Base-by-base conservation (phyloP, 805 yeast species). In the Schwanniomyces yamadae region DNA sequence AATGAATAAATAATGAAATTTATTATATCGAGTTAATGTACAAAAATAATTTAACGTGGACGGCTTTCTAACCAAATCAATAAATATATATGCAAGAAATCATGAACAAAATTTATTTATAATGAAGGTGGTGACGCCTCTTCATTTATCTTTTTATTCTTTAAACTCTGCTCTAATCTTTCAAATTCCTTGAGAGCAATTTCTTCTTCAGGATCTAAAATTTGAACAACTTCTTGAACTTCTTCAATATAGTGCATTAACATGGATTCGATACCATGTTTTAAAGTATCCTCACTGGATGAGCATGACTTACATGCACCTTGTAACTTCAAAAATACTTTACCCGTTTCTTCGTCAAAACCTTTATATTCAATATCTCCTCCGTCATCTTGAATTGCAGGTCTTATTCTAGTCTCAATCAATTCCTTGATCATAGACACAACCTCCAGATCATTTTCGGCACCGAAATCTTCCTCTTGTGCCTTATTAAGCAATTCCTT, bases 281-380 rank as follows among this genome's bases (percentile, higher is more conserved):
- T 91, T 55, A 93, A 71, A 1, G 99, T 93, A 45, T 89, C 93
- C 44, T 87, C 87, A 53, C 95, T 84, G 6, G 89, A 73, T 4
- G 95, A 88, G 51, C 99, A 93, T 2, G 95, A 77, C 36, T 95
- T 82, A 64, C 99, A 93, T 6, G 99, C 98, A 32, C 99, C 99
- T 50, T 87, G 90, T 30, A 93, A 69, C 57, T 85, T 88, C 49
- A 93, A 76, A 57, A 78, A 85, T 5, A 95, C 98, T 10, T 84
- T 80, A 1, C 99, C 99, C 1, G 84, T 73, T 40, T 82, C 86
- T 44, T 84, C 88, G 39, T 86, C 87, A 55, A 86, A 90, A 5
- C 87, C 93, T 40, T 85, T 75, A 58, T 80, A 95, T 50, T 87
- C 90, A 43, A 93, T 82, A 55, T 93, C 98, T 22, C 99, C 88